Base-by-base conservation (phyloP, 768 basidiomycete genomes). In the Dioszegia hungarica region DNA sequence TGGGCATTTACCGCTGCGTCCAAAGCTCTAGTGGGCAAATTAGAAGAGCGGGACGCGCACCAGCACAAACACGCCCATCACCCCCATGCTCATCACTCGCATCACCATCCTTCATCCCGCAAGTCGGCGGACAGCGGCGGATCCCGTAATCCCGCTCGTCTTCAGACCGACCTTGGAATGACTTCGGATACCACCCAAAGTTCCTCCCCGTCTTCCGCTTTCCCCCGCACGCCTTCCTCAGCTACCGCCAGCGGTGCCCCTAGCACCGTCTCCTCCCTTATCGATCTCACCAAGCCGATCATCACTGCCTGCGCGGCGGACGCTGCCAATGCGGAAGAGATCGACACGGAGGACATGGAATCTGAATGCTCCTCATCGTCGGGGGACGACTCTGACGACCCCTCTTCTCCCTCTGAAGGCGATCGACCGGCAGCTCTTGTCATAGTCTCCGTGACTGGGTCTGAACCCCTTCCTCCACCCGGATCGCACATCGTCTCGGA, bases 1-100 rank as follows among this genome's bases (percentile, higher is more conserved):
- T 72, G 70, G 70, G 67, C 70, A 4, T 67, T 56, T 37, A 67
- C 67, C 5, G 70, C 70, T 19, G 67, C 67, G 28, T 48, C 59
- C 6, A 72, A 72, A 59, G 70, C 67, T 5, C 53, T 72, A 2
- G 58, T 59, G n/a, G 17, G 40, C 24, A 52, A 57, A 27, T 19
- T 54, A 5, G 50, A 45, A 27, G 22, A 45, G 44, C 19, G 24
- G 25, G 31, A 44, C 12, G 24, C 41, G 17, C 28, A 33, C 27
- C 52, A 31, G 17, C 52, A n/a, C n/a, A n/a, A n/a, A n/a, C n/a
- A n/a, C n/a, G n/a, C n/a, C n/a, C n/a, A n/a, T n/a, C n/a, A n/a
- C n/a, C n/a, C n/a, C n/a, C n/a, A n/a, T n/a, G n/a, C n/a, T n/a
- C n/a, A 54, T 31, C 39, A 54, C 17, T 33, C 41, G 27, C 38